Conservation (phyloP, 2,329 filamentous ascomycete species). For the Epicoccum nigrum region DNA sequence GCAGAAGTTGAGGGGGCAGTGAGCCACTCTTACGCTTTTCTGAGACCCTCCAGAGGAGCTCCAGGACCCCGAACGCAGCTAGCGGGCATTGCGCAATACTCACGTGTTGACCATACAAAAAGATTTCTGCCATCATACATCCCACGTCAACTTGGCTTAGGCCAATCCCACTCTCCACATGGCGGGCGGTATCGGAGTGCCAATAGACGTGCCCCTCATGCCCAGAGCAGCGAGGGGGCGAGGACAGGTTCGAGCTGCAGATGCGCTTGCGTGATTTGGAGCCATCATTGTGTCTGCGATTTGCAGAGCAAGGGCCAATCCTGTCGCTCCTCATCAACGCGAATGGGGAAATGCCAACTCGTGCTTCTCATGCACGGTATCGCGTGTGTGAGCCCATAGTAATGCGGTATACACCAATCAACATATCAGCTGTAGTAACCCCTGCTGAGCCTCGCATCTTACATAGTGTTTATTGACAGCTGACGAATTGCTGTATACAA, state of each 20-base stretch:
- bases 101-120: slow-evolving; percentile 31
- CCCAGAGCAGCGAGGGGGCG: slow-evolving; percentile 3
- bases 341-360: background rate
- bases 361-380: background rate
- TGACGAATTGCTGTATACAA: too few species aligned
- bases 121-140: slow-evolving; percentile 34
- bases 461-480: too few species aligned
- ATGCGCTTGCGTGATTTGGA: slow-evolving; percentile 4
- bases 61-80: slow-evolving; percentile 30
- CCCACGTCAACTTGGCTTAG: slow-evolving; percentile 18
- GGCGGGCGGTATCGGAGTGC: slow-evolving; percentile 30
- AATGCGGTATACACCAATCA: too few species aligned
- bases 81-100: slow-evolving; percentile 46
- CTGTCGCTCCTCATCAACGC: too few species aligned
- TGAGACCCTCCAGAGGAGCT: slow-evolving; percentile 23
- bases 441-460: too few species aligned
- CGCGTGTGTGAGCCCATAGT: too few species aligned
- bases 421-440: too few species aligned
- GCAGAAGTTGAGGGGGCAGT: slow-evolving; percentile 20
- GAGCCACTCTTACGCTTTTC: slow-evolving; percentile 31
- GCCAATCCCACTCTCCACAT: slow-evolving; percentile 29
- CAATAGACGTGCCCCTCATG: slow-evolving; percentile 18
- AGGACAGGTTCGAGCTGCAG: slow-evolving; percentile 7
- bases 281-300: slow-evolving; percentile 5
- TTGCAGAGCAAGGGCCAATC: background rate